These are phyloP conservation scores for Pythium vanterpoolii DNA, from an alignment of 352 stramenopile species.

Conservation along the genomic window DNA sequence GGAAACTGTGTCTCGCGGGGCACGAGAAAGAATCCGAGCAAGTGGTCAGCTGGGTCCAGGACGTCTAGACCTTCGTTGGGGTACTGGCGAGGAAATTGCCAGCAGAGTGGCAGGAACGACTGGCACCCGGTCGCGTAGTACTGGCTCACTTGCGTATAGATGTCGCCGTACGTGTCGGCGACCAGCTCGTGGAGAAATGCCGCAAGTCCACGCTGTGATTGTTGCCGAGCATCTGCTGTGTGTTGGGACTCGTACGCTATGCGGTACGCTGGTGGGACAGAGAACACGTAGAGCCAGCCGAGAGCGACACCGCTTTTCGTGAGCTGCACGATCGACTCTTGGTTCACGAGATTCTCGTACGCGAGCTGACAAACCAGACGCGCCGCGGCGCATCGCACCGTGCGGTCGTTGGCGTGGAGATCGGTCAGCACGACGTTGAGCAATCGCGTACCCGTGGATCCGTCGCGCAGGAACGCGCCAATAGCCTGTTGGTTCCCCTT, in stretches of 20 bases:
- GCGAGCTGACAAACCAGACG: constrained; percentile 47
- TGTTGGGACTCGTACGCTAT: no score
- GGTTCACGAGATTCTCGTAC: constrained; percentile 47
- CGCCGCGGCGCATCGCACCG: constrained; percentile 38
- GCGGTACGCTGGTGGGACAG: constrained; percentile 29
- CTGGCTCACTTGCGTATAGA: constrained; percentile 37
- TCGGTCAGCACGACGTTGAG: constrained; percentile 33
- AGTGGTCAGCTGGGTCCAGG: constrained; percentile 41
- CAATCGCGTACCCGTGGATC: constrained; percentile 5
- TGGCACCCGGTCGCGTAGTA: constrained; percentile 49
- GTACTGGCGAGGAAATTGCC: constrained; percentile 22
- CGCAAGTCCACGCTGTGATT: constrained; percentile 13
- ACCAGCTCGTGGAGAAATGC: constrained; percentile 34
- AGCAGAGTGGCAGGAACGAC: constrained; percentile 48
- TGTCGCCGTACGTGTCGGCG: constrained; percentile 32
- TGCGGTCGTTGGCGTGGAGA: constrained; percentile 34
- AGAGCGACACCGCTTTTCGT: constrained; percentile 30
- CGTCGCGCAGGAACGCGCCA: constrained; percentile 36
- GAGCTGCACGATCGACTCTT: constrained; percentile 30
- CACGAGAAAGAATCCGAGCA: constrained; percentile 57
- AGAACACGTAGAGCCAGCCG: constrained; percentile 59
- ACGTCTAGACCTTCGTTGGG: constrained; percentile 13
- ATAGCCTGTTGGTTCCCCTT: constrained; percentile 42
- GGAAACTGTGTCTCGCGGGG: constrained; percentile 57
- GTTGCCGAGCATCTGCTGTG: not conserved